phyloP scores from a whole-genome alignment of 768 basidiomycete genomes.

The Hirschioporus abietinus region DNA sequence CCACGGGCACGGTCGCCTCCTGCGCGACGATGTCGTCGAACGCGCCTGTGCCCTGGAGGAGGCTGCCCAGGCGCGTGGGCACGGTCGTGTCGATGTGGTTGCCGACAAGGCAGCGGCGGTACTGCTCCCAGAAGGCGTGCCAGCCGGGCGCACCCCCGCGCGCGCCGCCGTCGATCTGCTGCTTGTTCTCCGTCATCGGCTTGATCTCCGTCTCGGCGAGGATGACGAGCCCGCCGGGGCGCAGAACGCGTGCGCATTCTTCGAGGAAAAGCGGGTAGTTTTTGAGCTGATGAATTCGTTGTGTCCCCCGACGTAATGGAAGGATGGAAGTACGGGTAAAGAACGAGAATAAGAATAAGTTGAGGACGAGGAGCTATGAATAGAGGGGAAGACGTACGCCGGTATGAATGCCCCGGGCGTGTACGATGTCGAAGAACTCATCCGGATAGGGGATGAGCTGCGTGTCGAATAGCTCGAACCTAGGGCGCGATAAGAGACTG shows the following conservation, averaged over 20 bases:
- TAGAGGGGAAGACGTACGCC: constrained; percentile 48
- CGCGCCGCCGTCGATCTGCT: constrained; percentile 9
- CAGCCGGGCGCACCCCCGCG: constrained; percentile 44
- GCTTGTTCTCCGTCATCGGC: constrained; percentile 43
- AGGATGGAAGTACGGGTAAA: no score
- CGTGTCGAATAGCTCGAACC: constrained; percentile 64
- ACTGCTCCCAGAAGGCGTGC: constrained; percentile 60
- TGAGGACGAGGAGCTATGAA: constrained; percentile 8
- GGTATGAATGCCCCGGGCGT: constrained; percentile 63
- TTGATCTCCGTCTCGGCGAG: constrained; percentile 57
- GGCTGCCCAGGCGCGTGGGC: constrained; percentile 46
- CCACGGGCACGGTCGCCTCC: constrained; percentile 61
- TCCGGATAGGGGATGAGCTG: constrained; percentile 57
- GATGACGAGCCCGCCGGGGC: constrained; percentile 65
- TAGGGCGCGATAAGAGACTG: constrained; percentile 21
- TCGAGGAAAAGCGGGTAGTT: constrained; percentile 55
- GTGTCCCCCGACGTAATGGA: no score
- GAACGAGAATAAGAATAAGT: no score
- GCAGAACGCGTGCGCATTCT: constrained; percentile 61
- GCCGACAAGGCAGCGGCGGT: constrained; percentile 46
- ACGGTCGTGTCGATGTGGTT: constrained; percentile 53
- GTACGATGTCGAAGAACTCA: constrained; percentile 60
- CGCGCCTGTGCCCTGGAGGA: constrained; percentile 42
- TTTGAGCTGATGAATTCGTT: constrained; percentile 51
- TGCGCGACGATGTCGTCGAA: constrained; percentile 53